Evolutionary conservation across 2,329 filamentous ascomycete genomes (phyloP).

Genomic region (Periconia sp.): DNA sequence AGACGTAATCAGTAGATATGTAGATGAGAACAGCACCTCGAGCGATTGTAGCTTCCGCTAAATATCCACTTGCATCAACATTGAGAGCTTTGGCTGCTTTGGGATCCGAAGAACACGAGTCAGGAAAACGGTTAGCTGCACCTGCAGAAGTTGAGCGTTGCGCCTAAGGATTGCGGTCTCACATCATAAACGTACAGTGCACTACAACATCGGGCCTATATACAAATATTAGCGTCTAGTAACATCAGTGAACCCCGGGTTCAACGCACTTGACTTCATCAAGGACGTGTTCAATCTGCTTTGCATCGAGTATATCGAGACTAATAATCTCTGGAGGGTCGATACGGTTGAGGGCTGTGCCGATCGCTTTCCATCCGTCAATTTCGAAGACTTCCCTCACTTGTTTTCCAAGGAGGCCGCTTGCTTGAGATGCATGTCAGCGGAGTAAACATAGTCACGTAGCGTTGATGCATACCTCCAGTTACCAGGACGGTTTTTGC

Average conservation of each 20-base stretch:
- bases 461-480: conserved; percentile 55
- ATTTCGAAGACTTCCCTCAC: conserved; percentile 71
- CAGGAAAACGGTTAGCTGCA: conserved; percentile 84
- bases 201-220: conserved; percentile 71
- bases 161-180: background rate
- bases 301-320: conserved; percentile 52
- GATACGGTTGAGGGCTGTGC: conserved; percentile 67
- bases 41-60: conserved; percentile 67
- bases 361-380: conserved; percentile 57
- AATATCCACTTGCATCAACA: conserved; percentile 66
- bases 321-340: conserved; percentile 65
- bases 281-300: conserved; percentile 50
- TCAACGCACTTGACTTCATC: conserved; percentile 54
- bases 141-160: conserved; percentile 50
- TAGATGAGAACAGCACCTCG: conserved; percentile 69
- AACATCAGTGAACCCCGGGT: background rate
- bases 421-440: conserved; percentile 49
- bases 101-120: conserved; percentile 80
- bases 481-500: conserved; percentile 69
- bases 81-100: conserved; percentile 74
- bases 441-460: conserved; percentile 2
- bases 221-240: conserved; percentile 3
- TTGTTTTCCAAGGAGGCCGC: conserved; percentile 79
- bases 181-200: conserved; percentile 63
- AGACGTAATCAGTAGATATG: conserved; percentile 83